Percentiles rank a stretch among this genome's conserved stretches.
phyloP scores from a whole-genome alignment of 768 basidiomycete species.

The Crassisporium funariophilum region DNA sequence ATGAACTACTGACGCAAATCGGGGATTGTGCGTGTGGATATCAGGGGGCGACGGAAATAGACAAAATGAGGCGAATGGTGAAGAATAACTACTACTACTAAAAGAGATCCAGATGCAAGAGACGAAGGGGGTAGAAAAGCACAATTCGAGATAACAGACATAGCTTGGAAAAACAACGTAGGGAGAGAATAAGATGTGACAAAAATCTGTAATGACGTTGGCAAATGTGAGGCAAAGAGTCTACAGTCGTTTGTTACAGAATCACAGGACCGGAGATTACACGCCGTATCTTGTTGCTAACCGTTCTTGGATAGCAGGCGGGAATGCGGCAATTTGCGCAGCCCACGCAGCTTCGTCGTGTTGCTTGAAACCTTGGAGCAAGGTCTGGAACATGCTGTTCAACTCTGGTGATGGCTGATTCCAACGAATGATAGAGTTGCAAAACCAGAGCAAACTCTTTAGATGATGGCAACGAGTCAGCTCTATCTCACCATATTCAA shows the following conservation, averaged over 20 bases:
- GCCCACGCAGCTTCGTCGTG: slow-evolving; percentile 88
- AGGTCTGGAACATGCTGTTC: slow-evolving; percentile 90
- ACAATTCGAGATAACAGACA: slow-evolving; percentile 20
- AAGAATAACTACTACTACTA: slow-evolving; percentile 28
- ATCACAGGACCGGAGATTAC: too few relatives aligned
- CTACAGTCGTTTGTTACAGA: too few relatives aligned
- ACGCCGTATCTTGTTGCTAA: slow-evolving; percentile 87
- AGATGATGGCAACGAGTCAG: not conserved
- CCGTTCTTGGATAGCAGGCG: slow-evolving; percentile 86
- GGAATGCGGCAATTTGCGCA: slow-evolving; percentile 80
- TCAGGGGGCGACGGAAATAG: slow-evolving; percentile 8
- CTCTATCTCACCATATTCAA: not conserved
- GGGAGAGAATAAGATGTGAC: slow-evolving; percentile 6
- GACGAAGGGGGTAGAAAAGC: slow-evolving; percentile 33
- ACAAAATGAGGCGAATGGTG: slow-evolving; percentile 7
- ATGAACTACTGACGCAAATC: slow-evolving; percentile 8
- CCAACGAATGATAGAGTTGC: slow-evolving; percentile 97
- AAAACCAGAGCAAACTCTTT: slow-evolving; percentile 95
- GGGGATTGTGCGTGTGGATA: slow-evolving; percentile 5
- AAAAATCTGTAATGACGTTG: not conserved
- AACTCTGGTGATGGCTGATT: slow-evolving; percentile 88
- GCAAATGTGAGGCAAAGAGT: too few relatives aligned
- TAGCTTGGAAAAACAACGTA: slow-evolving; percentile 17
- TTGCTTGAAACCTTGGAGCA: slow-evolving; percentile 87
- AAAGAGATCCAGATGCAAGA: slow-evolving; percentile 53